phyloP scores from a whole-genome alignment of 73 alveolate genomes.

The Breviolum minutum region DNA sequence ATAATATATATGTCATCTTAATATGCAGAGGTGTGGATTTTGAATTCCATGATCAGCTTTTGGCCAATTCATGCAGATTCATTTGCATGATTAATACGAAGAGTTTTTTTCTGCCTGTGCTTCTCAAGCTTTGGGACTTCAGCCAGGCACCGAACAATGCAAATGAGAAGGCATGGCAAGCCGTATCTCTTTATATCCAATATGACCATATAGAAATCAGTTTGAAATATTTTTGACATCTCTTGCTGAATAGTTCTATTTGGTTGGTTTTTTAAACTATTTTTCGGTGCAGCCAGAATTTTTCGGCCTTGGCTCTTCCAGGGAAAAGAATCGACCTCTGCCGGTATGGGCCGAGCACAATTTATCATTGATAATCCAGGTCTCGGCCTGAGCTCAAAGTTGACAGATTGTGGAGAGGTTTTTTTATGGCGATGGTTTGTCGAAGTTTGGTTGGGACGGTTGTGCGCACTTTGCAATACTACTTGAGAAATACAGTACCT shows the following conservation, averaged over 20 bases:
- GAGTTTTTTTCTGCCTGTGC: not conserved
- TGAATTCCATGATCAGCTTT: too few species aligned
- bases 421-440: too few species aligned
- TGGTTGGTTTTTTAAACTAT: not conserved
- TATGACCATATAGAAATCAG: not conserved
- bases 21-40: too few species aligned
- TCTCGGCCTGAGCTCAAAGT: not conserved
- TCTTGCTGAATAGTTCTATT: too few species aligned
- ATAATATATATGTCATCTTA: too few species aligned
- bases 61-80: not conserved
- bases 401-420: not conserved
- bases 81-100: not conserved
- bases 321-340: not conserved
- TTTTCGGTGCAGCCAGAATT: not conserved
- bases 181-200: not conserved
- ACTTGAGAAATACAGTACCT: not conserved
- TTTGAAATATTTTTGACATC: not conserved
- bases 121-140: not conserved
- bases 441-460: too few species aligned
- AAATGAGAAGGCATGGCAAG: not conserved
- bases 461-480: not conserved
- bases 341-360: constrained; percentile 51
- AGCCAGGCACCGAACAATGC: constrained; percentile 25
- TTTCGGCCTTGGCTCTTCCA: not conserved
- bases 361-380: constrained; percentile 91